phyloP scores from a whole-genome alignment of 2,329 filamentous ascomycete species.

The Rhynchosporium agropyri region DNA sequence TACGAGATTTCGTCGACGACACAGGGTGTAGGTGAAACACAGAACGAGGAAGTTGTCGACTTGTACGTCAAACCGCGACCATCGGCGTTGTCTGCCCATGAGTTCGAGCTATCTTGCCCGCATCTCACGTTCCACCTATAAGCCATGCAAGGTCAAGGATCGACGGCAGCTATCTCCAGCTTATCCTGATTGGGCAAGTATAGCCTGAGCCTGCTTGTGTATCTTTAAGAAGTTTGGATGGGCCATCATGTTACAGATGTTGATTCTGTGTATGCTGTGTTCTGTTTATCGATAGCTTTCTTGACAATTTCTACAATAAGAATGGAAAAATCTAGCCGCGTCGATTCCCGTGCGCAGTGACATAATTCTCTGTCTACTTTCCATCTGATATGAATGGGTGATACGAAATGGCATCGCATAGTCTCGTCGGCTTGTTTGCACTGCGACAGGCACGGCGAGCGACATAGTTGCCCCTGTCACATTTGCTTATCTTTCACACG shows the following conservation, averaged over 20 bases:
- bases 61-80: constrained; percentile 13
- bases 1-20: constrained; percentile 4
- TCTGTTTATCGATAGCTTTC: background rate
- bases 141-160: constrained; percentile 15
- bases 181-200: constrained; percentile 27
- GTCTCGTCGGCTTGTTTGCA: constrained; percentile 1
- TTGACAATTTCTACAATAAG: background rate
- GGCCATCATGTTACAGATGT: constrained; percentile 12
- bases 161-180: constrained; percentile 28
- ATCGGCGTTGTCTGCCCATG: constrained; percentile 11
- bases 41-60: constrained; percentile 7
- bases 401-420: background rate
- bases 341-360: background rate
- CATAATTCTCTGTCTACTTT: background rate
- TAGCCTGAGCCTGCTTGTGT: constrained; percentile 29
- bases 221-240: constrained; percentile 15
- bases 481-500: constrained; percentile 18
- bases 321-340: background rate
- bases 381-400: background rate
- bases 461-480: no score
- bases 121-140: constrained; percentile 1
- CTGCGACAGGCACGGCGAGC: background rate
- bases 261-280: background rate
- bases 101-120: constrained; percentile 13
- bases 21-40: background rate